A percentile compares a stretch with the other conserved stretches of the same genome.
Conservation (phyloP, 495 filamentous ascomycete species). For the Glarea lozoyensis region DNA sequence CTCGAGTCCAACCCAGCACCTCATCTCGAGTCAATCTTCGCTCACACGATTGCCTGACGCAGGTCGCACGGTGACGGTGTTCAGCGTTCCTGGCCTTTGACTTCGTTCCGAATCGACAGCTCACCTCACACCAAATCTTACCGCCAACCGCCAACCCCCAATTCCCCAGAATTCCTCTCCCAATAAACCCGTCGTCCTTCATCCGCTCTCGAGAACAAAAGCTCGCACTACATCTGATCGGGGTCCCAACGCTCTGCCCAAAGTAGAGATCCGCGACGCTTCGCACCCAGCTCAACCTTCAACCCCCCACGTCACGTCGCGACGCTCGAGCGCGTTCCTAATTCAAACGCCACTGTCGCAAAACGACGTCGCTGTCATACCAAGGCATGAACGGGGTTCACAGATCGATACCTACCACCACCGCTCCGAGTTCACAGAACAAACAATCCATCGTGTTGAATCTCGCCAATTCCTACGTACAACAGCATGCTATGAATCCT, state of each 20-base stretch:
- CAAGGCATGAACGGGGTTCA: slow-evolving; percentile 17
- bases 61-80: slow-evolving; percentile 16
- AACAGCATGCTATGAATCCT: slow-evolving; percentile 24
- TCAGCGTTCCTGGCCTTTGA: slow-evolving; percentile 11
- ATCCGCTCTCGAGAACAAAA: neutral
- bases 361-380: slow-evolving; percentile 4
- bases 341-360: slow-evolving; percentile 7
- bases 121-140: slow-evolving; percentile 12
- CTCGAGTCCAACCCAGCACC: neutral
- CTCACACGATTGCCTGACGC: slow-evolving; percentile 6
- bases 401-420: slow-evolving; percentile 7
- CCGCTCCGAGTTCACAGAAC: slow-evolving; percentile 2
- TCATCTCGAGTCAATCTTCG: neutral
- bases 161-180: too few species aligned
- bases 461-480: slow-evolving; percentile 14
- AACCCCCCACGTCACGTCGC: slow-evolving; percentile 1
- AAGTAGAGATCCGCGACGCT: slow-evolving; percentile 2
- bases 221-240: slow-evolving; percentile 8
- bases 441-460: neutral
- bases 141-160: too few species aligned
- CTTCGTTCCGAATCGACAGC: slow-evolving; percentile 10
- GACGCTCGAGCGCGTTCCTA: slow-evolving; percentile 1
- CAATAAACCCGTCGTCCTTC: too few species aligned
- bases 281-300: neutral
- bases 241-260: neutral